Evolutionary conservation across 192 early-diverging fungal genomes (phyloP).

Genomic region (Neocallimastix lanati): DNA sequence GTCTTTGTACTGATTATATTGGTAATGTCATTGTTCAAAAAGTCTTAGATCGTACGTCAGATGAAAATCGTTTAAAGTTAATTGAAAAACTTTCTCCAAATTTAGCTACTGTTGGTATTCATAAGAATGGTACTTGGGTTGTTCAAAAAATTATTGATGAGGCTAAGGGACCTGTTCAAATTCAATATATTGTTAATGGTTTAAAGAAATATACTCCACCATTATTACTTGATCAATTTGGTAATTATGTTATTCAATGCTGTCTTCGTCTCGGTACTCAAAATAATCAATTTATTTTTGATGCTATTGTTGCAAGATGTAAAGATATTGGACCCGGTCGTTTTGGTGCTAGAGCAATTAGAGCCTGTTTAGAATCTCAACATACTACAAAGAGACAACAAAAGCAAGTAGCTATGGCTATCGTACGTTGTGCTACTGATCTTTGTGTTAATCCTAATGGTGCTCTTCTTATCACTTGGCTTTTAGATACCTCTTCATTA

Average conservation of each 20-base stretch:
- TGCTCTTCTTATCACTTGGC: slow-evolving; percentile 78
- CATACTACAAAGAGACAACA: slow-evolving; percentile 69
- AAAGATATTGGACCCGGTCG: slow-evolving; percentile 77
- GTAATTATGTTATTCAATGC: slow-evolving; percentile 96
- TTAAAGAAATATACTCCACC: slow-evolving; percentile 55
- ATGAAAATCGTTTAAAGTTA: slow-evolving; percentile 55
- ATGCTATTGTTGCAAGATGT: slow-evolving; percentile 75
- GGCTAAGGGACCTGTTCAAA: slow-evolving; percentile 55
- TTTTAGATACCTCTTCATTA: slow-evolving; percentile 71
- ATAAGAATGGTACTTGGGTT: slow-evolving; percentile 98
- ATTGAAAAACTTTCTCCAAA: slow-evolving; percentile 63
- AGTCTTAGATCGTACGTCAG: slow-evolving; percentile 60
- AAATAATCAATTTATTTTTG: slow-evolving; percentile 82
- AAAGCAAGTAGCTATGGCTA: slow-evolving; percentile 77
- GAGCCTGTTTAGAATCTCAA: slow-evolving; percentile 78
- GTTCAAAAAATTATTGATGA: slow-evolving; percentile 92
- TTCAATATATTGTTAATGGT: slow-evolving; percentile 18
- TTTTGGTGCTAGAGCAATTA: slow-evolving; percentile 82
- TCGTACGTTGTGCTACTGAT: slow-evolving; percentile 62
- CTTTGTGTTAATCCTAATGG: slow-evolving; percentile 84
- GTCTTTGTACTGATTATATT: slow-evolving; percentile 91
- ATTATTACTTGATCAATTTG: slow-evolving; percentile 84
- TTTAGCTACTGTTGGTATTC: slow-evolving; percentile 75
- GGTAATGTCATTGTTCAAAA: slow-evolving; percentile 92
- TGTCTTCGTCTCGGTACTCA: slow-evolving; percentile 62